A percentile compares a stretch with the other conserved stretches of the same genome.
These are phyloP conservation scores for Fonsecaea nubica DNA, from an alignment of 2,329 filamentous ascomycete genomes.

Conservation along the genomic window DNA sequence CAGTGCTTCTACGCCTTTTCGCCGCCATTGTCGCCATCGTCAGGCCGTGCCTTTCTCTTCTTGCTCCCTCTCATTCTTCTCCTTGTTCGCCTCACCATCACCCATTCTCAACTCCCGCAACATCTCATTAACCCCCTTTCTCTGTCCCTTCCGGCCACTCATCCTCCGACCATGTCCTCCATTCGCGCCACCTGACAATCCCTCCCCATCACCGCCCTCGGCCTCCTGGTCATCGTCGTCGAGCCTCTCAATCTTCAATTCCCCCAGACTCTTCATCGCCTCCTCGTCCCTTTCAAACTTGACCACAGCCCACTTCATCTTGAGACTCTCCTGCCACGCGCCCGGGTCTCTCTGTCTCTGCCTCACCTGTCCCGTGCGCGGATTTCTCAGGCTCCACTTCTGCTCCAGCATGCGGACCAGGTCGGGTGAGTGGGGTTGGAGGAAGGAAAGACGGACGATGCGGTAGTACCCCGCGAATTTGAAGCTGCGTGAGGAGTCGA, in stretches of 20 bases:
- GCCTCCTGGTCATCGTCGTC: constrained; percentile 9
- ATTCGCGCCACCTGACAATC: too few relatives aligned
- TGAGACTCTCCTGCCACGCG: constrained; percentile 29
- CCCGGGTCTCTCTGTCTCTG: constrained; percentile 20
- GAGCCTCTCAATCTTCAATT: constrained; percentile 17
- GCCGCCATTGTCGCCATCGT: too few relatives aligned
- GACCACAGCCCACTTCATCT: constrained; percentile 34
- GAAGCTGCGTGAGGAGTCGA: constrained; percentile 13
- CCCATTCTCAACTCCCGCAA: constrained; percentile 34
- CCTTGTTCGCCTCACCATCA: constrained; percentile 5
- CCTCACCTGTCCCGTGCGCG: constrained; percentile 11
- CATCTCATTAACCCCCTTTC: constrained; percentile 34
- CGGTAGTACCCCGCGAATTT: constrained; percentile 29
- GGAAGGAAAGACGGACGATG: constrained; percentile 24
- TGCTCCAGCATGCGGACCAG: constrained; percentile 35
- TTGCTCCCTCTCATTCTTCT: neutral
- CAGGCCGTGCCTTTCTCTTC: neutral
- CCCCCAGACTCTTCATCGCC: constrained; percentile 1
- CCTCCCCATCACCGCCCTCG: neutral
- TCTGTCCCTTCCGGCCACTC: neutral
- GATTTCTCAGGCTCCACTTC: constrained; percentile 28
- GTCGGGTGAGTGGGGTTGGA: constrained; percentile 29
- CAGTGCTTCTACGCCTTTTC: too few relatives aligned
- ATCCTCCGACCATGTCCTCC: neutral
- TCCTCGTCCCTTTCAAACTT: constrained; percentile 31